Percentiles rank a stretch among this genome's conserved stretches.
Evolutionary conservation across 306 rosid genomes (phyloP).

Genomic region (Fragaria nilgerrensis): DNA sequence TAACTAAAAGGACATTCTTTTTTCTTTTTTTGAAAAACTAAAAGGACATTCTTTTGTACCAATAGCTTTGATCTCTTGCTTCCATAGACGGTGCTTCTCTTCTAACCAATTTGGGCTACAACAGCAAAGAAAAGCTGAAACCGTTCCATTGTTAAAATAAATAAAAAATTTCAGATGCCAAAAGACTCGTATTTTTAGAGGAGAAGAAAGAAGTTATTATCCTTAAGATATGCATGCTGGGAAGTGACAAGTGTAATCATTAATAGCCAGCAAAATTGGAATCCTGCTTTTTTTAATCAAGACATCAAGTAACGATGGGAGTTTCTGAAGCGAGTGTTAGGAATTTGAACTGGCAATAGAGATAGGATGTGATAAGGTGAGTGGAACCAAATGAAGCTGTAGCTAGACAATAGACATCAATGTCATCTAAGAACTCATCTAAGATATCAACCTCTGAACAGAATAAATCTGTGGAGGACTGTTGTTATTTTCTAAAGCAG

Average conservation of each 20-base stretch:
- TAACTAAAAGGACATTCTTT: not conserved
- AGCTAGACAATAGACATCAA: not conserved
- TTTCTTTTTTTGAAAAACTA: no score
- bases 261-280: not conserved
- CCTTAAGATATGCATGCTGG: not conserved
- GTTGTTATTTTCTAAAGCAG: not conserved
- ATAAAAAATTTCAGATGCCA: not conserved
- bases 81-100: not conserved
- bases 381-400: not conserved
- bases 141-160: not conserved
- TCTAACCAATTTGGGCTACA: not conserved
- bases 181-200: not conserved
- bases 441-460: not conserved
- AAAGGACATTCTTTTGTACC: not conserved
- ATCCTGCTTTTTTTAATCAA: not conserved
- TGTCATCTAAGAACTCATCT: not conserved
- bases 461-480: not conserved
- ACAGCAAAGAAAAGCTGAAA: not conserved
- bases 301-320: not conserved
- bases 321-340: not conserved
- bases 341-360: not conserved
- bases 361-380: not conserved
- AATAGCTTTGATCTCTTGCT: not conserved
- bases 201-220: not conserved
- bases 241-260: not conserved